Evolutionary conservation across 2,329 filamentous ascomycete genomes (phyloP), one percentile per base, ranked within the genome.

Genomic region (Neofusicoccum cordaticola): DNA sequence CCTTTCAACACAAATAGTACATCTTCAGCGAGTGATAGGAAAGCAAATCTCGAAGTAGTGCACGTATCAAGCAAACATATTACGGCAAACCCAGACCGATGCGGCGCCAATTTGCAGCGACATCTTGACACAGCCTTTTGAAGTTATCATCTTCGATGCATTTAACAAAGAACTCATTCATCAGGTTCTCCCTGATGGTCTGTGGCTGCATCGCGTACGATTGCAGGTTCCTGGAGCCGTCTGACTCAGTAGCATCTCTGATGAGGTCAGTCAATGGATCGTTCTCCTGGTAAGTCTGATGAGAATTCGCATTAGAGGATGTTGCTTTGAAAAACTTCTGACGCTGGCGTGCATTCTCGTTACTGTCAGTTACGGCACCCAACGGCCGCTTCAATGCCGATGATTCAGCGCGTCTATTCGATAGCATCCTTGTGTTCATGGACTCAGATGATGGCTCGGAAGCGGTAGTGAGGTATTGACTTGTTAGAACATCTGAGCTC

Each of bases 101-200:
- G 42, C 79, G 76, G 65, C 76, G 75, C 84, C 83, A 86, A 66
- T 80, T 79, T 12, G 74, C 74, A 58, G 81, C 79, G 51, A 83
- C 77, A 70, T 85, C 83, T 66, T 82, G 75, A 58, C 82, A 81
- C n/a, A 86, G 71, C 17, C 76, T 79, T 5, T 82, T 63, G 66
- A 86, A 86, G 19, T 79, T 75, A 2, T 80, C 75, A 66, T 83
- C 79, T 34, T 82, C 76, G 2, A 86, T 75, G 64, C 80, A 78
- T n/a, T 78, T 76, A 42, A 82, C 76, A 62, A 86, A 80, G 67
- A 84, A 84, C 27, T 82, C 73, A 61, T 84, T 81, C 17, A 86
- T 69, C 11, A 78, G 73, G 9, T 71, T 70, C 52, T 76, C 72
- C 7, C 84, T 77, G 39, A 74, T 71, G 19, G 82, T 78, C 15